Evolutionary conservation across 2,329 filamentous ascomycete genomes (phyloP).

Genomic region (Phyllosticta citribraziliensis): DNA sequence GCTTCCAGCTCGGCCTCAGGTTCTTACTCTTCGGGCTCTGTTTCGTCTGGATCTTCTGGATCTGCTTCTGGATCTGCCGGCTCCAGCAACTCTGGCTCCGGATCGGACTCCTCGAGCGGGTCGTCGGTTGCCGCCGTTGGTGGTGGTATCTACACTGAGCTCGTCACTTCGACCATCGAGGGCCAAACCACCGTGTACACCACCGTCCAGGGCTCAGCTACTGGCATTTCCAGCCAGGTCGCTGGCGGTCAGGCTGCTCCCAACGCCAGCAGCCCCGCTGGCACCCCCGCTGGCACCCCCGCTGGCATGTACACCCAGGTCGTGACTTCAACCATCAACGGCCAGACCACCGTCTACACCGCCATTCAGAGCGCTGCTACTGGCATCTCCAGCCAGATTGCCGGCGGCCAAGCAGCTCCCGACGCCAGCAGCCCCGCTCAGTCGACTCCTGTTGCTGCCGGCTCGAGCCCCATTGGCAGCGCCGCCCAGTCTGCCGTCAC

Average conservation of each 20-base stretch:
- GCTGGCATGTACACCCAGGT: background rate
- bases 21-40: background rate
- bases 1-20: background rate
- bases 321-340: background rate
- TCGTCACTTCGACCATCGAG: background rate
- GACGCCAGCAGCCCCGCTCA: background rate
- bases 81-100: background rate
- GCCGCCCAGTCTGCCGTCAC: background rate
- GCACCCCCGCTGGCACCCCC: too few relatives aligned
- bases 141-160: background rate
- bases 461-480: background rate
- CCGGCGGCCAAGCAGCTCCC: background rate
- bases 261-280: background rate
- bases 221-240: background rate
- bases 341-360: background rate
- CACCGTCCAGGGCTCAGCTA: background rate
- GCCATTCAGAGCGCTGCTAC: background rate
- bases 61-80: background rate
- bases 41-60: background rate
- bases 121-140: background rate
- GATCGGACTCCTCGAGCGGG: background rate
- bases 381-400: background rate
- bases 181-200: constrained; percentile 1
- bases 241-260: background rate
- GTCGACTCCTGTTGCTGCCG: background rate